Conservation (phyloP, 768 basidiomycete species). For the Agrocybe pediades region DNA sequence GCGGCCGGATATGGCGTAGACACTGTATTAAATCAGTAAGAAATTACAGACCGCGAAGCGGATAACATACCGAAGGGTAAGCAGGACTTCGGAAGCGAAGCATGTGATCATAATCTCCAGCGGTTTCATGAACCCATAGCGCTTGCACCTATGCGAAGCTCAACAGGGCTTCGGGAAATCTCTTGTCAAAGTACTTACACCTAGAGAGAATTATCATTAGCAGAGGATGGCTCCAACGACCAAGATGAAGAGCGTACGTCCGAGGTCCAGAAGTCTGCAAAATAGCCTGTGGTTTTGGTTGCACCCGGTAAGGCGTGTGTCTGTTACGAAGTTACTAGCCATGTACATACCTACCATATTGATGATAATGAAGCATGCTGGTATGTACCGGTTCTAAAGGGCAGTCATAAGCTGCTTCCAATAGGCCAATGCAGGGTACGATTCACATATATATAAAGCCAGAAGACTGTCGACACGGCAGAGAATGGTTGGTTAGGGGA, state of each 20-base stretch:
- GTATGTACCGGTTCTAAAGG: slow-evolving; percentile 7
- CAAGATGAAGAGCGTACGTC: background rate
- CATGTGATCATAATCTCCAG: slow-evolving; percentile 9
- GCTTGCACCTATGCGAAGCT: slow-evolving; percentile 1
- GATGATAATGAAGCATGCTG: slow-evolving; percentile 3
- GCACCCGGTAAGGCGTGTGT: background rate
- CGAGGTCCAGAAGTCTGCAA: background rate
- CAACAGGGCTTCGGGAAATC: no score
- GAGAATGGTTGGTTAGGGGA: background rate
- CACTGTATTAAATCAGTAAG: background rate
- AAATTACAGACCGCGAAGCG: background rate
- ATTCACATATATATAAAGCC: slow-evolving; percentile 2
- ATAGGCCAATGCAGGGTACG: background rate
- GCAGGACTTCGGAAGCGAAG: slow-evolving; percentile 1
- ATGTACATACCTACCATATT: background rate
- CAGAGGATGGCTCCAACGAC: background rate
- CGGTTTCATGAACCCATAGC: slow-evolving; percentile 7
- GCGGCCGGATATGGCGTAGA: background rate
- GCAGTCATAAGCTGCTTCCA: background rate
- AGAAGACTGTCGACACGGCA: slow-evolving; percentile 7
- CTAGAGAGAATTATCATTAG: no score
- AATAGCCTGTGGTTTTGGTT: slow-evolving; percentile 1
- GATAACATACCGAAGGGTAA: slow-evolving; percentile 3
- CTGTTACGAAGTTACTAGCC: background rate
- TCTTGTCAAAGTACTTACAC: no score